Evolutionary conservation across 768 basidiomycete species (phyloP), one percentile per base, ranked within the genome.

Genomic region (Cyclocybe cylindracea): DNA sequence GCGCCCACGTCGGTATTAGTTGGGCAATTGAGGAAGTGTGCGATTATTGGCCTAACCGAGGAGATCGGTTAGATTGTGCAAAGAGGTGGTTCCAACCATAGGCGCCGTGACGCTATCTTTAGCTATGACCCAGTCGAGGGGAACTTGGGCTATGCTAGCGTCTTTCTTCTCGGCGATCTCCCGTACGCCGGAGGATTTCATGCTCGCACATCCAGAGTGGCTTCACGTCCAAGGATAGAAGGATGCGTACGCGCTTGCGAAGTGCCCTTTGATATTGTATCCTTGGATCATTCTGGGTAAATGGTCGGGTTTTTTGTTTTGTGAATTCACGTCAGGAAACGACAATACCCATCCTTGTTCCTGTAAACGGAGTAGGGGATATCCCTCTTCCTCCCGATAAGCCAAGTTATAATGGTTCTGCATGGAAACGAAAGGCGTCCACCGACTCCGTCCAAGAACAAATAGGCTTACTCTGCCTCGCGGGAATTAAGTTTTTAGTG

Each of bases 331-430:
- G 10, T 0, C 16, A 24, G 24, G 33, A 19, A 10, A n/a, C 42
- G 24, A 9, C 56, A 61, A 41, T 48, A 69, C 75, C 66, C 36
- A 56, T 82, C 78, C 1, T 65, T 67, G 24, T 61, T 59, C 11
- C 69, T 68, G 9, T 79, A 72, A 18, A 61, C 67, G 0, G 66
- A 1, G 77, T 78, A 2, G 85, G 85, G 58, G 84, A 80, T 80
- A 83, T 82, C 58, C 82, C 82, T 83, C 84, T 60, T 87, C 85
- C 61, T 87, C 86, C 11, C 85, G 71, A 57, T 87, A 87, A 10
- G 82, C 60, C 7, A 84, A 64, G 52, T 69, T 82, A 63, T 87
- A 79, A 51, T 83, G 82, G 59, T 87, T 86, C 64, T 86, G 85
- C 84, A 86, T 84, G 0, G 80, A 82, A 60, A 86, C 82, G 67